Conservation (phyloP, 1,284 basidiomycete species). For the Athelia sp. region DNA sequence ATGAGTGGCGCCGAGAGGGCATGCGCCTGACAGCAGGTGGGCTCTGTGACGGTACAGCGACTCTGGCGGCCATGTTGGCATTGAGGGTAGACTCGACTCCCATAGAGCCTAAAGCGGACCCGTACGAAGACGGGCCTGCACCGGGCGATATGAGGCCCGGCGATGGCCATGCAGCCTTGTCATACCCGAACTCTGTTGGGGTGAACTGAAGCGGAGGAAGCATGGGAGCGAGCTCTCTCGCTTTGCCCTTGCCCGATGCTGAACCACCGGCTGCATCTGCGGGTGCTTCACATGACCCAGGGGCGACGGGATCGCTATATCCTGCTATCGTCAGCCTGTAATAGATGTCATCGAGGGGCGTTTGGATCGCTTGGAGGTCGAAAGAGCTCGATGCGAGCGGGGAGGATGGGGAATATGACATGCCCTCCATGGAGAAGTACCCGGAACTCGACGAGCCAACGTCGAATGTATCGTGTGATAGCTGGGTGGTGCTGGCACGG, state of each 20-base stretch:
- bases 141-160: no score
- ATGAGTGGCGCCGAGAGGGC: slow-evolving; percentile 48
- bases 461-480: slow-evolving; percentile 34
- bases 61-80: slow-evolving; percentile 3
- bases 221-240: slow-evolving; percentile 53
- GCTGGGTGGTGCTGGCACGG: slow-evolving; percentile 21
- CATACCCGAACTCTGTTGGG: slow-evolving; percentile 43
- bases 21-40: slow-evolving; percentile 15
- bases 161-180: slow-evolving; percentile 38
- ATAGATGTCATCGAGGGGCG: slow-evolving; percentile 1
- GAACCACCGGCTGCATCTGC: slow-evolving; percentile 14
- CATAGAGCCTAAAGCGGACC: slow-evolving; percentile 26
- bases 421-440: background rate
- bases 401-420: background rate
- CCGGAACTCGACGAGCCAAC: slow-evolving; percentile 15
- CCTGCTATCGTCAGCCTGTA: slow-evolving; percentile 1
- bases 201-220: slow-evolving; percentile 61
- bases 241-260: slow-evolving; percentile 36
- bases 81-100: slow-evolving; percentile 6
- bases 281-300: slow-evolving; percentile 12
- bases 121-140: slow-evolving; percentile 55
- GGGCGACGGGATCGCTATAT: slow-evolving; percentile 11
- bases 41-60: background rate
- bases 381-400: slow-evolving; percentile 18
- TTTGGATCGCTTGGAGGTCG: slow-evolving; percentile 15